Evolutionary conservation across 2,329 filamentous ascomycete species (phyloP), one percentile per base, ranked within the genome.

Genomic region (Ceratocystis albifundus): DNA sequence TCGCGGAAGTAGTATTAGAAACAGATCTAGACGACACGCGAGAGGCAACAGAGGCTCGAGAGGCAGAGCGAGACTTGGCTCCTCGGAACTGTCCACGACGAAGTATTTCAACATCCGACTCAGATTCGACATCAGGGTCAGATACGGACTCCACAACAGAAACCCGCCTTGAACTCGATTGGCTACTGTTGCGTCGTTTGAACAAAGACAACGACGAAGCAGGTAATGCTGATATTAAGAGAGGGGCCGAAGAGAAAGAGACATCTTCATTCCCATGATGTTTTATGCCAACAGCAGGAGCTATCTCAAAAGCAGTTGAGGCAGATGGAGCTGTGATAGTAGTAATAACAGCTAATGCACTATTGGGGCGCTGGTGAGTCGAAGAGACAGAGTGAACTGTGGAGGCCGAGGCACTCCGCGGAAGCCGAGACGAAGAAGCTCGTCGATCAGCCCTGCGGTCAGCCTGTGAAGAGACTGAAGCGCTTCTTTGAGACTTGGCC

Each of bases 351-450:
- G 44, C 61, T 32, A 63, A 20, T 45, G 41, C 44, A 30, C 28
- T 63, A 20, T 36, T 62, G 12, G 61, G 65, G 8, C 46, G 65
- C n/a, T 30, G 5, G 8, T 32, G 59, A 17, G 46, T 46, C 8
- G 66, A 67, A 15, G 30, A n/a, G 36, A 41, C 46, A 12, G 66
- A 67, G 30, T 64, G 61, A 41, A 64, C 59, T 12, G 66, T 67
- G 12, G 66, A 67, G 28, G 66, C 20, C 1, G 66, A 67, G 8
- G 44, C 53, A 15, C 66, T 65, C n/a, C 66, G 66, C 12, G 44
- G 41, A 6, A 50, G 10, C 4, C 15, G 41, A 32, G 61, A 48
- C 10, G 44, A 63, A 25, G 44, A 50, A 6, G 20, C 5, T 46
- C 20, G 8, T 25, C 41, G 22, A 20, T 48, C 46, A 10, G 61